Base-by-base conservation (phyloP, 1,284 basidiomycete genomes). In the Cutaneotrichosporon dermatis region DNA sequence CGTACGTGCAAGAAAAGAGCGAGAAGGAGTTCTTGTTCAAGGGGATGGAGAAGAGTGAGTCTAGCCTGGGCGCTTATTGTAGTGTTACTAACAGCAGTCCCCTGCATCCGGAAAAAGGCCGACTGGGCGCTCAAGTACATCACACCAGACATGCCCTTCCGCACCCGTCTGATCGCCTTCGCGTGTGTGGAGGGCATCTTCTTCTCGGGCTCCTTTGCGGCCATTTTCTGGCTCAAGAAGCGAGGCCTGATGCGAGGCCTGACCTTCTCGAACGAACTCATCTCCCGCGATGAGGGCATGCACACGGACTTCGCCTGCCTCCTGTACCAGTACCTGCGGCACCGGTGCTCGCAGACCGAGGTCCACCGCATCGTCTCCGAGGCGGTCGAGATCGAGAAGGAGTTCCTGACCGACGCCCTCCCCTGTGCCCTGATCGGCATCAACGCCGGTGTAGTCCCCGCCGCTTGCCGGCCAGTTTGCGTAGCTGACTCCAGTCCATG, bases 161-260 rank as follows among this genome's bases (percentile, higher is more conserved):
- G 85, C 9, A 90, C 93, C 74, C 87, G 94, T 25, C 82, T 97
- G 1, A 83, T 97, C 9, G 94, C 94, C 0, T 97, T 97, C 72
- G 94, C 92, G 4, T 91, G 92, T 1, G 93, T 97, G 7, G 94
- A 97, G 78, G 94, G 93, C 41, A 96, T 98, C 67, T 97, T 97
- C 81, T 97, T 98, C 80, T 96, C 92, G 0, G 92, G 91, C 7
- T 89, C 88, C 0, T 92, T 92, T 67, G 89, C 94, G 0, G 88
- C 92, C n/a, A 93, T 98, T 72, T 98, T 97, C 78, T 98, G 94
- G 94, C 78, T 98, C 70, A 97, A 97, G 85, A 98, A 97, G 81
- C 87, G 94, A 45, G 94, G 94, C n/a, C 82, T 97, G 11, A 97
- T 97, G 94, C 93, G 92, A 40, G 94, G 94, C 33, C 83, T 97